Conservation (phyloP, 805 yeast species). For the Saccharomycopsis capsularis region DNA sequence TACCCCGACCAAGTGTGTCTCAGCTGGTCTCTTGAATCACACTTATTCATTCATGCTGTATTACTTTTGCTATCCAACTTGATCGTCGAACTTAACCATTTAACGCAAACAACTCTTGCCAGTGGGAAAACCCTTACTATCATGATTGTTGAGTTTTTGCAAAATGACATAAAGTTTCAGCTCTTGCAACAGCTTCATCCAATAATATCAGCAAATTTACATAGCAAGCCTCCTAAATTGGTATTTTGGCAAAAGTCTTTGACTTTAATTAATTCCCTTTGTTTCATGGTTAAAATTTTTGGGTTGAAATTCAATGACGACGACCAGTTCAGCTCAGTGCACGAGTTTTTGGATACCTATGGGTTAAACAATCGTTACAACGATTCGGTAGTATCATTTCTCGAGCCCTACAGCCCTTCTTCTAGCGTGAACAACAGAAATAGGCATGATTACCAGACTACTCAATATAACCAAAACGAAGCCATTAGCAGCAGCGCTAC, state of each 20-base stretch:
- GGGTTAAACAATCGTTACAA: too few species aligned
- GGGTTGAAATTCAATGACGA: slow-evolving; percentile 4
- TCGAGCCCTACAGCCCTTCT: not conserved
- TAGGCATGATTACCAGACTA: not conserved
- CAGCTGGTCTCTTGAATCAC: slow-evolving; percentile 1
- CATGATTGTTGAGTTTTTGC: slow-evolving; percentile 1
- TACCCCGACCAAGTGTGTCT: slow-evolving; percentile 1
- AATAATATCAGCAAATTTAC: not conserved
- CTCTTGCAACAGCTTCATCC: not conserved
- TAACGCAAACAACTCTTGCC: not conserved
- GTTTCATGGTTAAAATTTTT: not conserved
- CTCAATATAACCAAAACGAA: not conserved
- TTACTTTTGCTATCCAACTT: slow-evolving; percentile 5
- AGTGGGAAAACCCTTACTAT: not conserved
- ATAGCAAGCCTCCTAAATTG: not conserved
- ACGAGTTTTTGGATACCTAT: not conserved
- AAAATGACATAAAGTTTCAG: slow-evolving; percentile 4
- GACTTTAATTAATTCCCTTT: not conserved
- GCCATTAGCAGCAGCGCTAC: not conserved
- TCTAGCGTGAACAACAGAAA: not conserved
- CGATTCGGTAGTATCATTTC: not conserved
- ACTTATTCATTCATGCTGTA: slow-evolving; percentile 1
- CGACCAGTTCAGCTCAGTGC: not conserved
- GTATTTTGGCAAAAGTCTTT: slow-evolving; percentile 1
- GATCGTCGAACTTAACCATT: not conserved